Percentiles rank a stretch among this genome's conserved stretches.
These are phyloP conservation scores for Metschnikowia lochheadii DNA, from an alignment of 805 yeast genomes.

Conservation along the genomic window DNA sequence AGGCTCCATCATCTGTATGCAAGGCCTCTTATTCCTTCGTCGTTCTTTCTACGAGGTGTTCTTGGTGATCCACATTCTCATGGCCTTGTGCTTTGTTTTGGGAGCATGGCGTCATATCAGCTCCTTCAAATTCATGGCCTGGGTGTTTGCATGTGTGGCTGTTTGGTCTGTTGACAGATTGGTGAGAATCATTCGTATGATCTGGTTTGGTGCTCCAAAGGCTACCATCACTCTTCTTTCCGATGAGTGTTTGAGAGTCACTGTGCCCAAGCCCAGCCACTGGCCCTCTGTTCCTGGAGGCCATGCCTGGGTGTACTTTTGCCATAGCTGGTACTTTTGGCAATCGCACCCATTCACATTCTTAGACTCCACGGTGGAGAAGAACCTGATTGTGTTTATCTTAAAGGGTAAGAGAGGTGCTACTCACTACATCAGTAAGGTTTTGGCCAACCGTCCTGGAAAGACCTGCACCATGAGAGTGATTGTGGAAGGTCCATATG, in stretches of 20 bases:
- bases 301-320: constrained; percentile 37
- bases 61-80: constrained; percentile 15
- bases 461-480: constrained; percentile 28
- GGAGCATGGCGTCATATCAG: constrained; percentile 17
- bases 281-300: constrained; percentile 41
- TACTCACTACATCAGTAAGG: constrained; percentile 29
- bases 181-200: constrained; percentile 25
- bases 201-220: constrained; percentile 33
- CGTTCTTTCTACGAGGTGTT: constrained; percentile 16
- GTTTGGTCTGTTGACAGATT: constrained; percentile 37
- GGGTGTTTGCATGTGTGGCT: constrained; percentile 14
- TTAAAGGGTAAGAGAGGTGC: constrained; percentile 38
- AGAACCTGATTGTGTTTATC: constrained; percentile 27
- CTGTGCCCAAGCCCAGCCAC: constrained; percentile 31
- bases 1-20: constrained; percentile 16
- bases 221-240: constrained; percentile 28
- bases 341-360: constrained; percentile 43
- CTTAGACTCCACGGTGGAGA: constrained; percentile 17
- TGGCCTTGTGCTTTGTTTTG: constrained; percentile 14
- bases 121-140: constrained; percentile 11
- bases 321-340: constrained; percentile 34
- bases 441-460: constrained; percentile 28
- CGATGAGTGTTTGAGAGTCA: constrained; percentile 36
- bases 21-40: constrained; percentile 16
- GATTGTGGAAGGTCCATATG: constrained; percentile 68